Percentiles rank a stretch among this genome's conserved stretches.
Conservation (phyloP, 345 rosid species). For the Cardamine resedifolia region DNA sequence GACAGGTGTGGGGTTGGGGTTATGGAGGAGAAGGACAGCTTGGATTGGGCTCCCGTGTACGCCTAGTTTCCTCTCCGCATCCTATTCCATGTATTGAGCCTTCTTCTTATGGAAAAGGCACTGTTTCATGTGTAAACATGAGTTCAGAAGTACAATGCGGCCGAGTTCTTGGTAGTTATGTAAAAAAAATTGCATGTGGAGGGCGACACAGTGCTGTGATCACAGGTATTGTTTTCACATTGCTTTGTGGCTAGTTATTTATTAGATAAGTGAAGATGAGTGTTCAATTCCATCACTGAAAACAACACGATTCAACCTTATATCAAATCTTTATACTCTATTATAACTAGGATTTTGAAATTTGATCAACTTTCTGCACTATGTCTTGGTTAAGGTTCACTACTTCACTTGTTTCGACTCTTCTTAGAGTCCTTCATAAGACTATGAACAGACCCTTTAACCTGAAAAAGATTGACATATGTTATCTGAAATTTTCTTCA, state of each 20-base stretch:
- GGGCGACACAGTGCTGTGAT: conserved; percentile 95
- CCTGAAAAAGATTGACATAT: conserved; percentile 1
- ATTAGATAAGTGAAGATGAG: neutral
- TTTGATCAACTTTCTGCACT: neutral
- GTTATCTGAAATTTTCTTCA: neutral
- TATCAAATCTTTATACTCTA: neutral
- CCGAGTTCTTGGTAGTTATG: conserved; percentile 82
- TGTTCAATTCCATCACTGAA: conserved; percentile 5
- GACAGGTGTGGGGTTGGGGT: conserved; percentile 99
- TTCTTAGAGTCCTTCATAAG: conserved; percentile 3
- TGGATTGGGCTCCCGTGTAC: conserved; percentile 90
- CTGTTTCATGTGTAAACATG: conserved; percentile 53
- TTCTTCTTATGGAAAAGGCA: conserved; percentile 57
- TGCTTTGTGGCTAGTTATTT: neutral
- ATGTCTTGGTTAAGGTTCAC: neutral
- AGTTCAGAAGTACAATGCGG: conserved; percentile 55
- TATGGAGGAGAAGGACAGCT: conserved; percentile 99
- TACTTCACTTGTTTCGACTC: neutral
- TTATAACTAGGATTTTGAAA: neutral
- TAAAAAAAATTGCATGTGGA: conserved; percentile 88
- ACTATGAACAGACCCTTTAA: neutral
- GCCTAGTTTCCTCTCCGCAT: conserved; percentile 95
- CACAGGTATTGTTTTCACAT: conserved; percentile 53
- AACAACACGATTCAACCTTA: neutral
- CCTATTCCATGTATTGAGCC: conserved; percentile 75